Evolutionary conservation across 352 stramenopile species (phyloP).

Genomic region (Globisporangium recalcitrans): DNA sequence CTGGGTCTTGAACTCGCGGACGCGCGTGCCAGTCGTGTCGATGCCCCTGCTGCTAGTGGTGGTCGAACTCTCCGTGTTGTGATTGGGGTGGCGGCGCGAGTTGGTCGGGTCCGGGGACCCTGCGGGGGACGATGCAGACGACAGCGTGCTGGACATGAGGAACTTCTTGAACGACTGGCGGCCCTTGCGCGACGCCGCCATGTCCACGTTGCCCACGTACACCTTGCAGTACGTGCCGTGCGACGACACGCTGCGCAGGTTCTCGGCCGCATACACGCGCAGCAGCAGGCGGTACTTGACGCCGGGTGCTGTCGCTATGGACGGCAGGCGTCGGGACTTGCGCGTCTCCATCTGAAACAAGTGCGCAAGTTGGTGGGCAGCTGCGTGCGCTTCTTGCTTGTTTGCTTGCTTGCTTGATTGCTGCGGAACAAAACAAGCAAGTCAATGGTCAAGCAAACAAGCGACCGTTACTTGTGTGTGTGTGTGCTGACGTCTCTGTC

Average conservation of each 20-base stretch:
- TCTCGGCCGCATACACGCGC: constrained; percentile 57
- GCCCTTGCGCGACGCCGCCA: constrained; percentile 24
- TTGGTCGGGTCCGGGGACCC: constrained; percentile 3
- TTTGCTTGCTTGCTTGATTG: background rate
- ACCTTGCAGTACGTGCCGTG: constrained; percentile 72
- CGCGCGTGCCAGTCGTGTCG: constrained; percentile 12
- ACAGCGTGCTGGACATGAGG: constrained; percentile 5
- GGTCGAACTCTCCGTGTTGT: background rate
- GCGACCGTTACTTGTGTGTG: background rate
- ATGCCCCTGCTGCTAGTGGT: background rate
- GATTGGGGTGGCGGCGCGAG: background rate
- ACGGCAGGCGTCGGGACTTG: constrained; percentile 12
- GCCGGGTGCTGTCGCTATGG: background rate
- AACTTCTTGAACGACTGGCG: constrained; percentile 23
- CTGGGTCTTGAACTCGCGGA: constrained; percentile 59
- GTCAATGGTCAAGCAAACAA: background rate
- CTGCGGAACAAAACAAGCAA: background rate
- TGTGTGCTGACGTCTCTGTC: background rate
- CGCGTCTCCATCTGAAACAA: constrained; percentile 13
- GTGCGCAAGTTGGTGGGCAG: background rate
- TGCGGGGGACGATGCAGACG: background rate
- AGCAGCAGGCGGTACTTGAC: constrained; percentile 44
- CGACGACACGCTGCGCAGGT: constrained; percentile 56
- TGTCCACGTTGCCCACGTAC: constrained; percentile 51
- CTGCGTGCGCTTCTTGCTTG: background rate